Conservation (phyloP, 371 early-diverging fungal species). For the Phascolomyces articulosus region DNA sequence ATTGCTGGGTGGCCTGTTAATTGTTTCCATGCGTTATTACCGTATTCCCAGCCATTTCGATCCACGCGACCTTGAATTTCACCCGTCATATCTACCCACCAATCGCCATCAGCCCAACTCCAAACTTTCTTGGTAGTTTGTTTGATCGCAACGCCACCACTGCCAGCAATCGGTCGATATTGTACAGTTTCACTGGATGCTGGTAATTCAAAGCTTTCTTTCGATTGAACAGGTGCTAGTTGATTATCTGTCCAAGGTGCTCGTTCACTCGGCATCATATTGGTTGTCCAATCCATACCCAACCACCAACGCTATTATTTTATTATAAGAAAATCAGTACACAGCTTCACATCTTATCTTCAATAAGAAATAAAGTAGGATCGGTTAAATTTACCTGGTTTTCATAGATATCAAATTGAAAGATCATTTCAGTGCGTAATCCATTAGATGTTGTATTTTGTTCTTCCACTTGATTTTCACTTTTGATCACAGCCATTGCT, state of each 20-base stretch:
- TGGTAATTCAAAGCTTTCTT: slow-evolving; percentile 41
- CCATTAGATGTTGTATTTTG: slow-evolving; percentile 11
- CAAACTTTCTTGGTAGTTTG: slow-evolving; percentile 34
- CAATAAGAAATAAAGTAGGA: background rate
- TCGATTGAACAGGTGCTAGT: slow-evolving; percentile 33
- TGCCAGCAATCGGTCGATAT: slow-evolving; percentile 4
- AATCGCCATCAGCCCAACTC: slow-evolving; percentile 50
- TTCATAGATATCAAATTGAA: slow-evolving; percentile 51
- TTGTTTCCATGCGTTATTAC: slow-evolving; percentile 53
- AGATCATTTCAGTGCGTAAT: slow-evolving; percentile 40
- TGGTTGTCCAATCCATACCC: slow-evolving; percentile 50
- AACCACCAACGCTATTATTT: slow-evolving; percentile 45
- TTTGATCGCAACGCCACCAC: slow-evolving; percentile 14
- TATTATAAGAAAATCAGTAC: background rate
- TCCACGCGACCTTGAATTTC: slow-evolving; percentile 40
- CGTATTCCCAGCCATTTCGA: slow-evolving; percentile 52
- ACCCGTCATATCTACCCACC: slow-evolving; percentile 58
- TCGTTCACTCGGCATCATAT: slow-evolving; percentile 52
- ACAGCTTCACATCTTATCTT: background rate
- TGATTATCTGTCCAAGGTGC: slow-evolving; percentile 43
- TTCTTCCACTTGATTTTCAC: slow-evolving; percentile 3
- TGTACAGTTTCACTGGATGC: slow-evolving; percentile 18
- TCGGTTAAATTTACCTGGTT: slow-evolving; percentile 34
- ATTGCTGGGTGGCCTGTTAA: slow-evolving; percentile 37
- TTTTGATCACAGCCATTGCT: slow-evolving; percentile 16